These are phyloP conservation scores for Hericium rajendrae DNA, from an alignment of 768 basidiomycete genomes.

Conservation along the genomic window DNA sequence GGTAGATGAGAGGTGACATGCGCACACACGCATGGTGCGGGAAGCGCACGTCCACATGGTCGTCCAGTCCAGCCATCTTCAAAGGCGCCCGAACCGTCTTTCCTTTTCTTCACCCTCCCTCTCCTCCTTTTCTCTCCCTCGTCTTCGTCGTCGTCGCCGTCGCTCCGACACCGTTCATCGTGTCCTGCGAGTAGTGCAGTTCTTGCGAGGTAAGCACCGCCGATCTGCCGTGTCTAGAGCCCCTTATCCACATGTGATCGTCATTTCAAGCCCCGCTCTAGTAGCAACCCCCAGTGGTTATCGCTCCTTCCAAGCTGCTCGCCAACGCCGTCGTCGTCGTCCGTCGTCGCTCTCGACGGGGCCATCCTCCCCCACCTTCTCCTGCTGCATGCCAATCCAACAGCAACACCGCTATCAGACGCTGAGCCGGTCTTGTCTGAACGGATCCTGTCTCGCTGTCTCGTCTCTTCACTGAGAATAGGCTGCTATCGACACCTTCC, in stretches of 20 bases:
- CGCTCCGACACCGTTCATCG: not conserved
- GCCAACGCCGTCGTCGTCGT: slow-evolving; percentile 2
- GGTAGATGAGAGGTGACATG: not conserved
- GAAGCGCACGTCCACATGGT: not conserved
- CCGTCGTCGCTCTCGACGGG: slow-evolving; percentile 9
- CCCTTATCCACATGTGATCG: not conserved
- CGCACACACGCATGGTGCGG: not conserved
- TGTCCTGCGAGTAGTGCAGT: not conserved
- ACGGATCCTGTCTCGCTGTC: slow-evolving; percentile 22
- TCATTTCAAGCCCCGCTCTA: not conserved
- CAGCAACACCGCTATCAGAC: slow-evolving; percentile 31
- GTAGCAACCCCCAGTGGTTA: not conserved
- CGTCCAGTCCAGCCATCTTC: not conserved
- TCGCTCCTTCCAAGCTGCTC: not conserved
- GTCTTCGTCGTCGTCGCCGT: not conserved
- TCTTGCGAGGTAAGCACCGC: not conserved
- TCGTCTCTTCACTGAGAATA: slow-evolving; percentile 19
- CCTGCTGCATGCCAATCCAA: slow-evolving; percentile 16
- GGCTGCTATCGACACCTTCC: slow-evolving; percentile 17
- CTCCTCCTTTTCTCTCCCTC: not conserved
- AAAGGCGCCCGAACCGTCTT: not conserved
- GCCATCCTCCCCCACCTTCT: slow-evolving; percentile 1
- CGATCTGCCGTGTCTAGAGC: not conserved
- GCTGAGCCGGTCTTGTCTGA: slow-evolving; percentile 54
- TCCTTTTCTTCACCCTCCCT: not conserved